Evolutionary conservation across 1,139 yeast species (phyloP).

Genomic region (Hemisphaericaspora subhashii): DNA sequence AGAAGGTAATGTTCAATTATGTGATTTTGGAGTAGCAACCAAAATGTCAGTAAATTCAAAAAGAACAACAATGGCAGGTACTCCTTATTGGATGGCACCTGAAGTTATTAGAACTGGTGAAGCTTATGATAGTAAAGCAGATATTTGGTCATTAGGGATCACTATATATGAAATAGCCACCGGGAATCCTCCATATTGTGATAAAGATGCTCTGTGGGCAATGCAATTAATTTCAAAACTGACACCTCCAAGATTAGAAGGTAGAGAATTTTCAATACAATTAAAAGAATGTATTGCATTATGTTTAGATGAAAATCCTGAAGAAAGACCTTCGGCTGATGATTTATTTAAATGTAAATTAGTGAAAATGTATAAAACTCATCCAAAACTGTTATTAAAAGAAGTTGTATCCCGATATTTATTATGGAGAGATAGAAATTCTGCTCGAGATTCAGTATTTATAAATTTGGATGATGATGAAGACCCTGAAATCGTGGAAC

Average conservation of each 20-base stretch:
- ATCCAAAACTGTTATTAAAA: conserved; percentile 61
- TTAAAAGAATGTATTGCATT: conserved; percentile 88
- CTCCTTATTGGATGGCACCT: conserved; percentile 99
- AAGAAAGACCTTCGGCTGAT: conserved; percentile 84
- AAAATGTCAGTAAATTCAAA: conserved; percentile 80
- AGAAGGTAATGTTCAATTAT: conserved; percentile 85
- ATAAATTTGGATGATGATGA: conserved; percentile 34
- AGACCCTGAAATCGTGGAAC: conserved; percentile 10
- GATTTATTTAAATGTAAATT: conserved; percentile 76
- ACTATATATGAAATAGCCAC: conserved; percentile 94
- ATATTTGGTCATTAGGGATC: conserved; percentile 92
- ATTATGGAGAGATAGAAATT: conserved; percentile 70
- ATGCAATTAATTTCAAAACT: conserved; percentile 91
- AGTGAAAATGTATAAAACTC: conserved; percentile 58
- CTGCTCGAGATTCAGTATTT: conserved; percentile 50
- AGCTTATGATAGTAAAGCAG: conserved; percentile 80
- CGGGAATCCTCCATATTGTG: conserved; percentile 97
- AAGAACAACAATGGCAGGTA: conserved; percentile 95
- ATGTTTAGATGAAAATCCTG: conserved; percentile 91
- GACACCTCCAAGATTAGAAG: conserved; percentile 93
- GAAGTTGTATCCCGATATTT: conserved; percentile 82
- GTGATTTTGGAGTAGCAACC: conserved; percentile 99
- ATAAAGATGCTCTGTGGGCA: conserved; percentile 92
- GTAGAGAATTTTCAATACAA: conserved; percentile 72
- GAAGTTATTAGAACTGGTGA: conserved; percentile 96